A percentile compares a stretch with the other conserved stretches of the same genome.
phyloP scores from a whole-genome alignment of 2,329 filamentous ascomycete genomes.

The Calycina herbarum region DNA sequence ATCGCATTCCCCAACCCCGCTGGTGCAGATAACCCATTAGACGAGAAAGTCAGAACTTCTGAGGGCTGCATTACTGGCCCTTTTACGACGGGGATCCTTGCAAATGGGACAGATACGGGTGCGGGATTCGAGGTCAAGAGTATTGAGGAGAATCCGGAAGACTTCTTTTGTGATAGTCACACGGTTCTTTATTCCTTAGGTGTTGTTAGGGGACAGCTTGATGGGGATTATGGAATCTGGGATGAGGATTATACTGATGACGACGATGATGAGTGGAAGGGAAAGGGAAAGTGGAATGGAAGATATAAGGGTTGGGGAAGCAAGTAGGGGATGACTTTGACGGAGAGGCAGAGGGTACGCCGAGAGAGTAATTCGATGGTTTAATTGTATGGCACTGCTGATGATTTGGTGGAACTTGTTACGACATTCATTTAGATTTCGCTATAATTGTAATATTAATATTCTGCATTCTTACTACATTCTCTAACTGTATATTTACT shows the following conservation, averaged over 20 bases:
- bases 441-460: no score
- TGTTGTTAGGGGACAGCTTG: constrained; percentile 49
- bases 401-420: no score
- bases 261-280: no score
- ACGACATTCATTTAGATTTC: no score
- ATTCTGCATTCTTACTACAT: no score
- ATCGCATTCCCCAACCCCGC: constrained; percentile 48
- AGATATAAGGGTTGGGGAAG: no score
- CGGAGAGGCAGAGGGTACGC: no score
- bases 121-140: constrained; percentile 46
- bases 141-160: constrained; percentile 49
- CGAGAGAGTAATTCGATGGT: no score
- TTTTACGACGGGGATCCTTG: constrained; percentile 45
- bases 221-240: neutral
- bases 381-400: no score
- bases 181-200: constrained; percentile 45
- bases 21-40: constrained; percentile 35
- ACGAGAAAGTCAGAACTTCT: constrained; percentile 11
- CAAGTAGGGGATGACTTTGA: no score
- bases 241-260: neutral
- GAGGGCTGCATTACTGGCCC: constrained; percentile 40
- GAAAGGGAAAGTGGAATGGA: no score
- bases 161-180: constrained; percentile 52
- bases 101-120: constrained; percentile 46
- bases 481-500: no score